A percentile compares a stretch with the other conserved stretches of the same genome.
Evolutionary conservation across 2,329 filamentous ascomycete species (phyloP).

Genomic region (Cryphonectria parasitica): DNA sequence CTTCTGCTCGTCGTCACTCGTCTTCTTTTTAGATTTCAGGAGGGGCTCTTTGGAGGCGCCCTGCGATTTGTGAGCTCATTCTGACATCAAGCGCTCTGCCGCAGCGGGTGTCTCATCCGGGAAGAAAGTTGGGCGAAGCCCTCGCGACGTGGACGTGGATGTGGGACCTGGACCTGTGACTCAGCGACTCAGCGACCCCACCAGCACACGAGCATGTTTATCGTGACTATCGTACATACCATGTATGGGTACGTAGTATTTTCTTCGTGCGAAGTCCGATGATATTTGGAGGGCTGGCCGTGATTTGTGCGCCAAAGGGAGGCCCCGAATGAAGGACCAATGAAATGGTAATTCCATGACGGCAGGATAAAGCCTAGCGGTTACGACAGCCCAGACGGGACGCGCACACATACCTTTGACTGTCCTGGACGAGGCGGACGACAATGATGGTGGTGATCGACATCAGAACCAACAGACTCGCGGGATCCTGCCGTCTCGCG

Average conservation of each 20-base stretch:
- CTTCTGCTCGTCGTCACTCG: slow-evolving; percentile 17
- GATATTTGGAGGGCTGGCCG: background rate
- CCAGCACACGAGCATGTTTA: background rate
- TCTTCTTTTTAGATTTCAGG: slow-evolving; percentile 26
- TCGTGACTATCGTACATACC: background rate
- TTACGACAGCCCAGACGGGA: too few species aligned
- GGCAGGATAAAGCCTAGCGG: background rate
- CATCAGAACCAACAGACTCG: background rate
- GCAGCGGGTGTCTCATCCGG: background rate
- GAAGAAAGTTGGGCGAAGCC: background rate
- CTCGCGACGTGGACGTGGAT: background rate
- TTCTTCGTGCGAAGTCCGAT: background rate
- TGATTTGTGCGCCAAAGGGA: background rate
- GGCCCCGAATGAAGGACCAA: background rate
- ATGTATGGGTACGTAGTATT: background rate
- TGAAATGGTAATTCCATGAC: background rate
- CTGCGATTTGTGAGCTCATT: slow-evolving; percentile 8
- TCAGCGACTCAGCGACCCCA: background rate
- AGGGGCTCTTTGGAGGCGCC: slow-evolving; percentile 14
- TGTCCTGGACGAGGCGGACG: background rate
- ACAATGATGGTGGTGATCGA: slow-evolving; percentile 7
- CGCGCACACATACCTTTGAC: slow-evolving; percentile 11
- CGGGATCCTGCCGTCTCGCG: background rate
- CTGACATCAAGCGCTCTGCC: slow-evolving; percentile 11
- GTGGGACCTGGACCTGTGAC: background rate